Conservation (phyloP, 768 basidiomycete genomes). For the Mycena chlorophos region DNA sequence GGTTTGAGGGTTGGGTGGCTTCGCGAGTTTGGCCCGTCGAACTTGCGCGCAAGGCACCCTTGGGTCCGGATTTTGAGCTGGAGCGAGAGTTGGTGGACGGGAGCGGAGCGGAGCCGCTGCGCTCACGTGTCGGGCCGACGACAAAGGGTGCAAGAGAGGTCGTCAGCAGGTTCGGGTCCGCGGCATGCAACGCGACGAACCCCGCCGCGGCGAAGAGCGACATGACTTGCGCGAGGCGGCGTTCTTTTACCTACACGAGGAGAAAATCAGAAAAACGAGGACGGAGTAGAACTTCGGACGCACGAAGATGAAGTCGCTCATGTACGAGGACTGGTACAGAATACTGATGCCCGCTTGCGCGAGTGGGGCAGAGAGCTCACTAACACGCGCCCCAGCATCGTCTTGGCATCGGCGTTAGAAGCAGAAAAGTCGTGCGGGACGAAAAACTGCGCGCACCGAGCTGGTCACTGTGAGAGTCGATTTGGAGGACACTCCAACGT, state of each 20-base stretch:
- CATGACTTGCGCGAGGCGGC: slow-evolving; percentile 63
- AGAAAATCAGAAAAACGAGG: slow-evolving; percentile 11
- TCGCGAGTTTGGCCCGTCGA: slow-evolving; percentile 8
- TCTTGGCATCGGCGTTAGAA: slow-evolving; percentile 38
- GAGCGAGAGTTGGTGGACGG: slow-evolving; percentile 16
- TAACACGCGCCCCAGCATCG: slow-evolving; percentile 69
- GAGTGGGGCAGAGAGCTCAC: slow-evolving; percentile 74
- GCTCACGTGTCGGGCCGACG: slow-evolving; percentile 30
- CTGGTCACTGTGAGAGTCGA: slow-evolving; percentile 75
- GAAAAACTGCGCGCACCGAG: slow-evolving; percentile 46
- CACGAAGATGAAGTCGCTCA: slow-evolving; percentile 82
- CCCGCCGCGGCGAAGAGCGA: slow-evolving; percentile 59
- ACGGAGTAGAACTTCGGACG: slow-evolving; percentile 26
- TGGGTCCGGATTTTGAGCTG: slow-evolving; percentile 13
- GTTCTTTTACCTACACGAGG: slow-evolving; percentile 64
- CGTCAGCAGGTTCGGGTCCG: slow-evolving; percentile 41
- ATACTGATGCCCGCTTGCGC: slow-evolving; percentile 80
- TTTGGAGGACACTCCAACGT: slow-evolving; percentile 77
- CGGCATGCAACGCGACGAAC: slow-evolving; percentile 63
- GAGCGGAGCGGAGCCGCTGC: slow-evolving; percentile 24
- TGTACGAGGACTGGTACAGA: slow-evolving; percentile 79
- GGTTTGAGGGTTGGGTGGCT: slow-evolving; percentile 9
- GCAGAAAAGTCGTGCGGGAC: slow-evolving; percentile 10
- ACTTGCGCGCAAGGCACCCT: neutral
- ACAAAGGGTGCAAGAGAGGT: slow-evolving; percentile 26